Evolutionary conservation across 164 flowering plant species (phyloP).

Genomic region (Chimonanthus praecox): DNA sequence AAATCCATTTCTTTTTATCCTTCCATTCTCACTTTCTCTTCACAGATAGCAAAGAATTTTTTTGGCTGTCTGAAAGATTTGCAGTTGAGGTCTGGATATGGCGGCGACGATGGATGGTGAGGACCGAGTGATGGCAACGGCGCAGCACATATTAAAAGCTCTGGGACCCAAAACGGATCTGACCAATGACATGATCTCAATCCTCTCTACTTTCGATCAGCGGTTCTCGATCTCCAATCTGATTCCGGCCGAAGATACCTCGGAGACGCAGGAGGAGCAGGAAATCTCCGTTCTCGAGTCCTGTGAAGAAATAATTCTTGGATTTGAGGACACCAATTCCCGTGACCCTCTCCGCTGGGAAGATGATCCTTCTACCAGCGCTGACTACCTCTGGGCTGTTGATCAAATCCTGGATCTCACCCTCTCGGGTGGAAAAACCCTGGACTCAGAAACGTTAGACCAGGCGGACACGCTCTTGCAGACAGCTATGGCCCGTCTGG

Average conservation of each 20-base stretch:
- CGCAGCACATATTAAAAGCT: slow-evolving; percentile 55
- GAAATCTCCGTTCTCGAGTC: slow-evolving; percentile 12
- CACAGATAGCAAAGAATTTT: too few relatives aligned
- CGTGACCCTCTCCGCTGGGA: slow-evolving; percentile 27
- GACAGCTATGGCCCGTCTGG: slow-evolving; percentile 51
- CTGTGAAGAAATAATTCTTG: slow-evolving; percentile 35
- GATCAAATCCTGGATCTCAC: slow-evolving; percentile 41
- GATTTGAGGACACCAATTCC: slow-evolving; percentile 24
- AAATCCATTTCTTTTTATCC: too few relatives aligned
- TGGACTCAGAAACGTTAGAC: slow-evolving; percentile 15
- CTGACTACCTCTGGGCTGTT: slow-evolving; percentile 40
- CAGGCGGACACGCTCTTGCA: slow-evolving; percentile 47
- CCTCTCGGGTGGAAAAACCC: slow-evolving; percentile 1
- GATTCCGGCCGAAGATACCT: slow-evolving; percentile 6
- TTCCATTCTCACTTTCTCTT: too few relatives aligned
- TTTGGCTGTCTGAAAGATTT: too few relatives aligned
- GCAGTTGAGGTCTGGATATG: not conserved
- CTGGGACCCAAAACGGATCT: slow-evolving; percentile 43
- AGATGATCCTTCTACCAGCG: slow-evolving; percentile 30
- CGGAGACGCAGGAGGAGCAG: not conserved
- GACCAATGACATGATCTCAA: slow-evolving; percentile 61
- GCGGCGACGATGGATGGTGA: slow-evolving; percentile 38
- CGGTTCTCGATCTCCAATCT: slow-evolving; percentile 43
- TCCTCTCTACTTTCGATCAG: slow-evolving; percentile 54
- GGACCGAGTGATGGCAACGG: slow-evolving; percentile 58